Base-by-base conservation (phyloP, 768 basidiomycete genomes). In the Mycena pura region DNA sequence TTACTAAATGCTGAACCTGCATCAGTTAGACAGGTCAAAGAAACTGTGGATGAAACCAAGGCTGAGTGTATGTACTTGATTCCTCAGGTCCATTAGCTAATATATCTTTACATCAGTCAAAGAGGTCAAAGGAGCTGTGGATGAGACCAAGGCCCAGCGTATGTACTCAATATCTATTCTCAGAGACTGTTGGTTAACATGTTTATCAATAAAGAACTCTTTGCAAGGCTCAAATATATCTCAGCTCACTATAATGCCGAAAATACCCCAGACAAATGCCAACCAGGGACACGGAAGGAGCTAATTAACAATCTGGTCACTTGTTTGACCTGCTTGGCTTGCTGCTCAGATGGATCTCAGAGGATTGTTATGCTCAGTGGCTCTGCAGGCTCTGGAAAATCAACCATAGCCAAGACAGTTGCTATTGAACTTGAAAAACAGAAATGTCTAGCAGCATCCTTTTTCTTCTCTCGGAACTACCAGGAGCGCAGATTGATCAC, bases 381-480 rank as follows among this genome's bases (percentile, higher is more conserved):
- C n/a, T n/a, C n/a, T n/a, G n/a, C n/a, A n/a, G n/a, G n/a, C n/a
- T n/a, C n/a, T n/a, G n/a, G n/a, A n/a, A n/a, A n/a, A n/a, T 50
- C 47, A 29, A 50, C 57, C 8, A 53, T 59, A 9, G 58, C 58
- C n/a, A 60, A 60, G 21, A 52, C 50, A 32, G 25, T 60, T 27
- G 58, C 58, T 15, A 31, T 34, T n/a, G 14, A 36, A 38, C 44
- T 52, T 8, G 50, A 41, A 36, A 19, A 52, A 25, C 46, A 58
- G 25, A 6, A 34, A 25, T 11, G 8, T 39, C 57, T 59, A 17
- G 58, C 58, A 28, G 58, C 58, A 15, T 60, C 58, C 5, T 60
- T 60, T 27, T 60, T 60, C 31, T 60, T 60, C 44, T 52, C 58
- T 5, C 32, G 43, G 7, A 19, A 46, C 36, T 53, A 45, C n/a